Evolutionary conservation across 1,284 basidiomycete genomes (phyloP).

Genomic region (Heliocybe sulcata): DNA sequence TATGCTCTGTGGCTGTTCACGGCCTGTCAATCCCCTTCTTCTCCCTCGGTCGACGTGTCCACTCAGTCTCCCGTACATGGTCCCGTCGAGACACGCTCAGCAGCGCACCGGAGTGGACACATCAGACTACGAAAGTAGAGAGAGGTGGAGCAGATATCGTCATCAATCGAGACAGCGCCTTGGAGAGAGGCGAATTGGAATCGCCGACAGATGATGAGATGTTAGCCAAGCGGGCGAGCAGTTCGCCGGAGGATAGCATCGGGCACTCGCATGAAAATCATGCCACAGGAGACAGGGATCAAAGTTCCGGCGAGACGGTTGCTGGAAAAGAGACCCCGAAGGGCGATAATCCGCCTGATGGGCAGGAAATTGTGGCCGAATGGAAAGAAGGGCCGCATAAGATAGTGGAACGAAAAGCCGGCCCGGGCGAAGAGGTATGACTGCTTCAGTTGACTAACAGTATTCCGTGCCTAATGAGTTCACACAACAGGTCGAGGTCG

Average conservation of each 20-base stretch:
- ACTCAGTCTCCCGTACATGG: constrained; percentile 85
- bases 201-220: constrained; percentile 10
- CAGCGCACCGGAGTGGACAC: constrained; percentile 64
- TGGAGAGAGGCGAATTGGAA: constrained; percentile 40
- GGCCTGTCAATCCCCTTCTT: constrained; percentile 92
- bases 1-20: constrained; percentile 81
- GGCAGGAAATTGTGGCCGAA: constrained; percentile 35
- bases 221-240: constrained; percentile 13
- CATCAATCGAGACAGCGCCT: constrained; percentile 68
- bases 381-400: constrained; percentile 68
- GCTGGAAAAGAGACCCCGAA: constrained; percentile 4
- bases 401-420: constrained; percentile 52
- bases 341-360: constrained; percentile 35
- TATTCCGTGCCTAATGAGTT: constrained; percentile 1
- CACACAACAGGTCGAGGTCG: constrained; percentile 46
- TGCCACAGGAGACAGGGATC: constrained; percentile 19
- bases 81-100: constrained; percentile 55
- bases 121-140: constrained; percentile 59
- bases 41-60: constrained; percentile 83
- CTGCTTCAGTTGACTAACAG: constrained; percentile 5
- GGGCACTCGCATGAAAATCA: constrained; percentile 12
- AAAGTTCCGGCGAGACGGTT: background rate
- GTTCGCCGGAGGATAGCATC: constrained; percentile 14
- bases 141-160: constrained; percentile 65
- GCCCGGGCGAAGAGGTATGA: constrained; percentile 61